These are phyloP conservation scores for Metschnikowia corniflorae DNA, from an alignment of 805 yeast genomes.

Conservation along the genomic window DNA sequence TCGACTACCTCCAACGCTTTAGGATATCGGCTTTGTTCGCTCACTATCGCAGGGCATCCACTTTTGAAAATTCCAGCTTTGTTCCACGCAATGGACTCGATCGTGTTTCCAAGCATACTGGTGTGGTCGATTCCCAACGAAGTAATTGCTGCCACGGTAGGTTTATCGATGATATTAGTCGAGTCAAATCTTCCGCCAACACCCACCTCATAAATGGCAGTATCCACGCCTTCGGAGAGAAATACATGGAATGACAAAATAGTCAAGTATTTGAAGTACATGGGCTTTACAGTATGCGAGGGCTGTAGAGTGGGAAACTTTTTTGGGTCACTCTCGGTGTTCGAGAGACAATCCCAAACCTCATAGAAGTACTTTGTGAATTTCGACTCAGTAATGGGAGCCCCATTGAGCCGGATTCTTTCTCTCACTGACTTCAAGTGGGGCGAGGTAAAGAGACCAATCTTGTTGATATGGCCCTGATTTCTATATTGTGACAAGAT, in stretches of 20 bases:
- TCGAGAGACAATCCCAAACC: slow-evolving; percentile 79
- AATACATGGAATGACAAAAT: slow-evolving; percentile 88
- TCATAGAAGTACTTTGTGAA: slow-evolving; percentile 91
- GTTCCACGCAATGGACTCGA: slow-evolving; percentile 92
- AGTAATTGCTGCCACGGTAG: slow-evolving; percentile 82
- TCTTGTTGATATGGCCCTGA: slow-evolving; percentile 44
- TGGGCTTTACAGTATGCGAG: slow-evolving; percentile 73
- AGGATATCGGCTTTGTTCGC: slow-evolving; percentile 49
- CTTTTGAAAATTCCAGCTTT: slow-evolving; percentile 88
- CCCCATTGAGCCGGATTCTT: slow-evolving; percentile 81
- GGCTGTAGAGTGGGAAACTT: slow-evolving; percentile 65
- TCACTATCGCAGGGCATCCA: slow-evolving; percentile 63
- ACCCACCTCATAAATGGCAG: slow-evolving; percentile 96
- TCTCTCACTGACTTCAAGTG: slow-evolving; percentile 92
- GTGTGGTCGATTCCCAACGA: slow-evolving; percentile 92
- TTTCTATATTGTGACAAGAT: slow-evolving; percentile 63
- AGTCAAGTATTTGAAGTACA: slow-evolving; percentile 89
- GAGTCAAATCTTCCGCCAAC: slow-evolving; percentile 98
- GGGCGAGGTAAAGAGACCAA: slow-evolving; percentile 95
- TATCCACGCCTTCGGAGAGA: slow-evolving; percentile 80
- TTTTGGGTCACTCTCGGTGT: slow-evolving; percentile 50
- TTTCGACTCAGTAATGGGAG: slow-evolving; percentile 70
- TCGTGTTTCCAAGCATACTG: slow-evolving; percentile 77
- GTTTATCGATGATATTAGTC: slow-evolving; percentile 80
- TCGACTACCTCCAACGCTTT: slow-evolving; percentile 54